Conservation (phyloP, 306 rosid genomes). For the Quercus aquifolioides region DNA sequence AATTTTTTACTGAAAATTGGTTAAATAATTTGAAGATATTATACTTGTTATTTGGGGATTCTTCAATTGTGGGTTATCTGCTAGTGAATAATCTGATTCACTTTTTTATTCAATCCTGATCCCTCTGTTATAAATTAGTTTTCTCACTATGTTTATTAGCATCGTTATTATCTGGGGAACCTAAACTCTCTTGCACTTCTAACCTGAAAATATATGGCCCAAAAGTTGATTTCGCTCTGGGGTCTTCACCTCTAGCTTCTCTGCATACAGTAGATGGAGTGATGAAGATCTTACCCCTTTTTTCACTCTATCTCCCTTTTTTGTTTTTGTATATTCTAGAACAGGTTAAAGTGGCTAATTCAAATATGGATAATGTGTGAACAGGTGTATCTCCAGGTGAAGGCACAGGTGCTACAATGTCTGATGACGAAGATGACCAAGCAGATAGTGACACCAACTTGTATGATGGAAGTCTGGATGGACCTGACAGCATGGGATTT, state of each 20-base stretch:
- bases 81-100: too few relatives aligned
- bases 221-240: neutral
- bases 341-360: neutral
- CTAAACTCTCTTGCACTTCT: neutral
- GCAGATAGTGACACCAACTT: conserved; percentile 65
- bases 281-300: neutral
- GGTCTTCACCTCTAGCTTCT: neutral
- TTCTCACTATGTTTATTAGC: too few relatives aligned
- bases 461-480: conserved; percentile 69
- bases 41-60: too few relatives aligned
- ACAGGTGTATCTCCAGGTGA: conserved; percentile 81
- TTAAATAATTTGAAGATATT: too few relatives aligned
- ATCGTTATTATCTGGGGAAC: too few relatives aligned
- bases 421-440: conserved; percentile 80
- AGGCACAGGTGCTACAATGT: conserved; percentile 93
- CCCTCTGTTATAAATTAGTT: too few relatives aligned
- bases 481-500: conserved; percentile 65
- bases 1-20: too few relatives aligned
- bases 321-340: neutral
- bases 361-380: neutral
- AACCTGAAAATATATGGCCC: neutral
- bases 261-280: neutral
- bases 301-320: neutral
- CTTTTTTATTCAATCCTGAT: too few relatives aligned
- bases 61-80: too few relatives aligned